Evolutionary conservation across 2,329 filamentous ascomycete genomes (phyloP).

Genomic region (Diaporthe citriasiana): DNA sequence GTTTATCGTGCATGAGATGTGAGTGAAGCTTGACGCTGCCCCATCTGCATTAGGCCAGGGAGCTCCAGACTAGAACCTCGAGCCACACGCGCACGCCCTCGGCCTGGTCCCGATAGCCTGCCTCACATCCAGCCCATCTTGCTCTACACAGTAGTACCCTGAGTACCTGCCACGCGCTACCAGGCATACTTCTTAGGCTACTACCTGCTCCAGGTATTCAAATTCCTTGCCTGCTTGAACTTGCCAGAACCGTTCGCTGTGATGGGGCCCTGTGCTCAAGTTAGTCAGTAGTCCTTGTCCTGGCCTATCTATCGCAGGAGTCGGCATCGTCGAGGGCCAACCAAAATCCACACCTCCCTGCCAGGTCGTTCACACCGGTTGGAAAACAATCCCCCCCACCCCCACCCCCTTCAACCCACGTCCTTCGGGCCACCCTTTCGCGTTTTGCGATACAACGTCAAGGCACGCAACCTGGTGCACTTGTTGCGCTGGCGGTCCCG

Average conservation of each 20-base stretch:
- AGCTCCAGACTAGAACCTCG: conserved; percentile 22
- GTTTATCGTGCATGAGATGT: conserved; percentile 28
- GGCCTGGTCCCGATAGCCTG: conserved; percentile 20
- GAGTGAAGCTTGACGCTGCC: conserved; percentile 23
- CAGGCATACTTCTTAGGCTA: too few species aligned
- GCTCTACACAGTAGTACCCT: not conserved
- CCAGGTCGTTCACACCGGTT: conserved; percentile 8
- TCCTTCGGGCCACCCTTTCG: conserved; percentile 11
- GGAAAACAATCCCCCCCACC: not conserved
- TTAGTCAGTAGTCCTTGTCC: conserved; percentile 15
- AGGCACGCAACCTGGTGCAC: conserved; percentile 14
- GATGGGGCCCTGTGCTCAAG: conserved; percentile 11
- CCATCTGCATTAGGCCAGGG: conserved; percentile 10
- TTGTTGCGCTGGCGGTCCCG: conserved; percentile 13
- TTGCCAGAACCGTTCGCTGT: not conserved
- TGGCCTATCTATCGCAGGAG: conserved; percentile 21
- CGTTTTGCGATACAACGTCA: conserved; percentile 12
- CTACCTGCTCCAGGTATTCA: too few species aligned
- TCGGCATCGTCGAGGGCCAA: conserved; percentile 16
- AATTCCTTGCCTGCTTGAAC: not conserved
- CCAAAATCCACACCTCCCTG: conserved; percentile 20
- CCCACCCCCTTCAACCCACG: conserved; percentile 30
- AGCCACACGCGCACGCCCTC: conserved; percentile 16
- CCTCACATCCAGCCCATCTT: not conserved
- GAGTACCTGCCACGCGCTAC: too few species aligned